Percentiles rank a stretch among this genome's conserved stretches.
Evolutionary conservation across 371 early-diverging fungal genomes (phyloP).

Genomic region (Mucor lusitanicus): DNA sequence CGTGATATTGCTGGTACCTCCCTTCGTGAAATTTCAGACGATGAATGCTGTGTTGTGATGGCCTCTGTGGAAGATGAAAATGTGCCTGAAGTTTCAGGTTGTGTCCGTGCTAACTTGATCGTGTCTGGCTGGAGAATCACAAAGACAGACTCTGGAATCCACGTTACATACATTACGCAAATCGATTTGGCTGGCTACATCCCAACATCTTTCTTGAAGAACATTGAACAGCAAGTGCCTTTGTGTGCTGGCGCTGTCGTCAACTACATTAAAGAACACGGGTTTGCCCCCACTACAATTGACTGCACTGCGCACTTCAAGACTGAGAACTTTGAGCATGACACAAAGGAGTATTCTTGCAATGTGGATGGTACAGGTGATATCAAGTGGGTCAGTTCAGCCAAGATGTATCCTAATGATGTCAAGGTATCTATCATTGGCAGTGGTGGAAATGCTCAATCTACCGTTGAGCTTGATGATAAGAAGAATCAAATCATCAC

Average conservation of each 20-base stretch:
- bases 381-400: slow-evolving; percentile 21
- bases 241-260: slow-evolving; percentile 47
- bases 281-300: slow-evolving; percentile 33
- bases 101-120: slow-evolving; percentile 42
- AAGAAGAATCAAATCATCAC: slow-evolving; percentile 12
- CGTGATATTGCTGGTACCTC: slow-evolving; percentile 31
- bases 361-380: slow-evolving; percentile 28
- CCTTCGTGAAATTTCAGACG: slow-evolving; percentile 22
- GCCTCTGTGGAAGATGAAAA: slow-evolving; percentile 39
- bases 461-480: slow-evolving; percentile 12
- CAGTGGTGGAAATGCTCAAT: slow-evolving; percentile 8
- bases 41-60: slow-evolving; percentile 33
- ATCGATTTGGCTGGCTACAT: slow-evolving; percentile 49
- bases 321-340: slow-evolving; percentile 40
- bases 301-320: slow-evolving; percentile 21
- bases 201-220: slow-evolving; percentile 42
- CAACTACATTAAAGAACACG: slow-evolving; percentile 35
- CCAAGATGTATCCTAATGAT: slow-evolving; percentile 45
- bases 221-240: slow-evolving; percentile 44
- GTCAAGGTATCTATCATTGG: slow-evolving; percentile 34
- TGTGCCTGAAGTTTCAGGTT: slow-evolving; percentile 29
- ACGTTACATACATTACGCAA: slow-evolving; percentile 47
- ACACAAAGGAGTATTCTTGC: slow-evolving; percentile 15
- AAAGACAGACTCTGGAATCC: slow-evolving; percentile 33
- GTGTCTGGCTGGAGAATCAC: slow-evolving; percentile 50